Base-by-base conservation (phyloP, 2,329 filamentous ascomycete genomes). In the Talaromyces sp. region DNA sequence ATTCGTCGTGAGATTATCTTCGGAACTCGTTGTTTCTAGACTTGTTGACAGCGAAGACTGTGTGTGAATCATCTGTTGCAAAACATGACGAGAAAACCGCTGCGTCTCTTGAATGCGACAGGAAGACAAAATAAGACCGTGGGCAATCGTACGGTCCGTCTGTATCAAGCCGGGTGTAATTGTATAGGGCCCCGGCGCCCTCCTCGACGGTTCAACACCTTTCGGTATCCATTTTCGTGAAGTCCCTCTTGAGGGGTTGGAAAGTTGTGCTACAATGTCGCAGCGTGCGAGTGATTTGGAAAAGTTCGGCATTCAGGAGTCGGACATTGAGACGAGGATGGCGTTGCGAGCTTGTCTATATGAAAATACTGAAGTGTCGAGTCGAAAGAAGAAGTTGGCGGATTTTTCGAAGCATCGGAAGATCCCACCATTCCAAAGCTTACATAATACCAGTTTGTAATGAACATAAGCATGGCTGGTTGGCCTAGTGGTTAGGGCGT, bases 271-370 rank as follows among this genome's bases (percentile, higher is more conserved):
- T 62, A 60, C 54, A 35, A 65, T 41, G 50, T 62, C 54, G 54
- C 64, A 64, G 62, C 62, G 54, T 59, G 62, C 64, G 59, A 65
- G 59, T 3, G 52, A 33, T 43, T 41, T 43, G 14, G 52, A 41
- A 43, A 54, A 50, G 31, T 57, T 62, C 58, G 64, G 64, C 64
- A 65, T 65, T 62, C 64, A 65, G 64, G 37, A 39, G 35, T 47
- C 50, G 52, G n/a, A 33, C 61, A 63, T 63, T 45, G 61, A 63
- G 61, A 57, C 24, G 39, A 33, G 14, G 10, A 10, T 16, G 41
- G 6, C 50, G 50, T 56, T 56, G 50, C 9, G 31, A 35, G 24
- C 24, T n/a, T 31, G 24, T 52, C 16, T 16, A 8, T 50, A 5
- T 8, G 27, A 52, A n/a, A 27, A 31, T 33, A 8, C n/a, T 33